Evolutionary conservation across 345 rosid genomes (phyloP).

Genomic region (Citrus cavaleriei): DNA sequence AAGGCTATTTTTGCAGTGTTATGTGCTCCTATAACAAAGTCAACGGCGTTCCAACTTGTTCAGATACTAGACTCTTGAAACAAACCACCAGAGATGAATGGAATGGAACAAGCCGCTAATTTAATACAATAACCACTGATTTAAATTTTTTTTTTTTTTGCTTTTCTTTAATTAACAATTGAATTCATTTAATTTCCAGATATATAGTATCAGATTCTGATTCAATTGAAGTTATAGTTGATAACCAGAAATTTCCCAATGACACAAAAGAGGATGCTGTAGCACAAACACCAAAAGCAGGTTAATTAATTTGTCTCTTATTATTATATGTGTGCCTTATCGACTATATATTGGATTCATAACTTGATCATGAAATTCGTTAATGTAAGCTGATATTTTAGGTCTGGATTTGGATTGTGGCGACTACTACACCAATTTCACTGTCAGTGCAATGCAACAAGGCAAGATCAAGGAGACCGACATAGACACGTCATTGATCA

Average conservation of each 20-base stretch:
- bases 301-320: background rate
- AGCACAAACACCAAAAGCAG: conserved; percentile 53
- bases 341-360: too few species aligned
- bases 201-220: conserved; percentile 59
- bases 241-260: too few species aligned
- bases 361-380: too few species aligned
- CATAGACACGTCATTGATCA: conserved; percentile 30
- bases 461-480: conserved; percentile 37
- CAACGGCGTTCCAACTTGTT: conserved; percentile 42
- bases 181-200: conserved; percentile 1
- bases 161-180: too few species aligned
- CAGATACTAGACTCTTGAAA: conserved; percentile 33
- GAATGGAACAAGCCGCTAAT: conserved; percentile 26
- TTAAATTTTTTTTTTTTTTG: too few species aligned
- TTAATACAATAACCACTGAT: too few species aligned
- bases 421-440: conserved; percentile 23
- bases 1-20: too few species aligned
- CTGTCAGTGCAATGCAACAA: conserved; percentile 30
- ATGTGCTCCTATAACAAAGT: conserved; percentile 41
- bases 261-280: conserved; percentile 54
- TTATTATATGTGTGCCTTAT: too few species aligned
- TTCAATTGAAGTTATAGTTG: conserved; percentile 43
- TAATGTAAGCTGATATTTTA: too few species aligned
- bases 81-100: conserved; percentile 40
- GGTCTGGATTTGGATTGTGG: conserved; percentile 71